Base-by-base conservation (phyloP, 768 basidiomycete species). In the Agaricus sinodeliciosus region DNA sequence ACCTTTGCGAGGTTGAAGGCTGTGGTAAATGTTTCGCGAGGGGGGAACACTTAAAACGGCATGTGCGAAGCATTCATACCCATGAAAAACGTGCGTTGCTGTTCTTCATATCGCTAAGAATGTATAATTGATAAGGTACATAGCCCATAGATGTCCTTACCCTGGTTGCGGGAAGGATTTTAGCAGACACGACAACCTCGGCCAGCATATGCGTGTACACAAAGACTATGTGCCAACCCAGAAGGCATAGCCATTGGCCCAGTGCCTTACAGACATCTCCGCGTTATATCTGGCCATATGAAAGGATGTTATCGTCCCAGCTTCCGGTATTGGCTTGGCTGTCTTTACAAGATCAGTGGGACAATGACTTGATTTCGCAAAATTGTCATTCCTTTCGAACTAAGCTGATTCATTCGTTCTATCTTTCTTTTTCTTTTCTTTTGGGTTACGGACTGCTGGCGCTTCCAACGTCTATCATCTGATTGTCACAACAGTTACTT, bases 21-120 rank as follows among this genome's bases (percentile, higher is more conserved):
- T 94, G 93, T 65, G 87, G 85, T 40, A 93, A 93, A 69, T 87
- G 84, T 60, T 94, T 95, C 67, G 84, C 85, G 34, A 77, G 93
- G 27, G 86, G 87, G 18, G 93, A 95, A 68, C 93, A 95, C 65
- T 70, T 95, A 57, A 94, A 94, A 75, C 74, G 93, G 57, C 92
- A 94, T 65, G 79, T 94, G 37, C 71, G 90, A 59, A 87, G 85
- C 62, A 91, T 94, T 49, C 92, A 94, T 69, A 93, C 92, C 19
- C 80, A 93, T 67, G 91, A 94, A 65, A 93, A 91, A 73, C 92
- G 92, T 94, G 63, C 67, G 90, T 79, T 16, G 26, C 12, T 55
- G 51, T 46, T 57, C 28, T 31, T 12, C 46, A 48, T 39, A 43
- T 26, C 45, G 49, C 13, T 50, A 54, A 12, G 12, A 54, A 36